phyloP scores from a whole-genome alignment of 306 rosid genomes.

The Casuarina cunninghamiana region DNA sequence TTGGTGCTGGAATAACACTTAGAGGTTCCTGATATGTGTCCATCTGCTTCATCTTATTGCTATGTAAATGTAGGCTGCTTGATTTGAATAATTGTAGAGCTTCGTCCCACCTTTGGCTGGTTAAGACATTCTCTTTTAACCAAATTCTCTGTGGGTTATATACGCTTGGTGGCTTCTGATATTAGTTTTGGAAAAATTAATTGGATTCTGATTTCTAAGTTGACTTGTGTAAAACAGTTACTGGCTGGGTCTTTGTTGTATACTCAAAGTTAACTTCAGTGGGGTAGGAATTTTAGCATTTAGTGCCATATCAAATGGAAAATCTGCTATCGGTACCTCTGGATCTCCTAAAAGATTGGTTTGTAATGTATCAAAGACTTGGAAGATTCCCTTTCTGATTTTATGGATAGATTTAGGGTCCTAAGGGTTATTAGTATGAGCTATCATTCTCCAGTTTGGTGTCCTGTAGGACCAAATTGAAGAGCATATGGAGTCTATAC shows the following conservation, averaged over 20 bases:
- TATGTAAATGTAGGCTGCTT: background rate
- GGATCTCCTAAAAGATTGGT: background rate
- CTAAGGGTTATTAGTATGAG: background rate
- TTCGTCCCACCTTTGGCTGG: background rate
- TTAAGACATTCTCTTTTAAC: background rate
- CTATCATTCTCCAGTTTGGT: background rate
- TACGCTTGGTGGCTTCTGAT: background rate
- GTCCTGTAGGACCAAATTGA: background rate
- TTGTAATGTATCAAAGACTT: background rate
- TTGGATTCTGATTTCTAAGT: background rate
- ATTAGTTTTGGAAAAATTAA: background rate
- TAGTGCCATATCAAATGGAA: background rate
- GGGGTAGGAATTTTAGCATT: background rate
- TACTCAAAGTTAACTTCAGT: background rate
- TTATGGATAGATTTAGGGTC: conserved; percentile 11
- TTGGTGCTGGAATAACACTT: background rate
- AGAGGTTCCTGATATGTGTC: background rate
- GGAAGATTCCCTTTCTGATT: background rate
- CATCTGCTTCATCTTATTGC: background rate
- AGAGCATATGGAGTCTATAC: background rate
- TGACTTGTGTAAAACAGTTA: background rate
- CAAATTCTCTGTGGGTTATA: background rate
- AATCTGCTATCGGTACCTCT: background rate
- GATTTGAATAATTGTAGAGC: background rate
- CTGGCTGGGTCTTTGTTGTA: background rate